A percentile compares a stretch with the other conserved stretches of the same genome.
These are phyloP conservation scores for Cryptococcus sp. DNA, from an alignment of 1,284 basidiomycete species.

Conservation along the genomic window DNA sequence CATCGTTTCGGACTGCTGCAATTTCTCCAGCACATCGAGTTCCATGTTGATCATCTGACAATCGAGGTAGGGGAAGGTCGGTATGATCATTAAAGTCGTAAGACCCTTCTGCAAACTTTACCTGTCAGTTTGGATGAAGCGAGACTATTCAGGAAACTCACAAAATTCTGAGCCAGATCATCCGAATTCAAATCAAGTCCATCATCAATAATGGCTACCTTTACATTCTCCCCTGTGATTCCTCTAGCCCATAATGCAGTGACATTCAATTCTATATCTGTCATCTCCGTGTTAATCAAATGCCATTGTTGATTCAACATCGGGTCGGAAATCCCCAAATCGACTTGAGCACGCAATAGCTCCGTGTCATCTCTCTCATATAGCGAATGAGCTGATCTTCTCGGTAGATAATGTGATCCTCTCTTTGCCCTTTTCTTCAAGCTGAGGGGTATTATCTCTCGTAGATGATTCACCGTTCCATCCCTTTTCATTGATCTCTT, in stretches of 20 bases:
- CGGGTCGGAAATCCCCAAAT: slow-evolving; percentile 75
- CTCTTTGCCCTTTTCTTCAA: background rate
- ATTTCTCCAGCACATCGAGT: slow-evolving; percentile 98
- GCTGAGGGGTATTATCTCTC: background rate
- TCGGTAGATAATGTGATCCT: slow-evolving; percentile 53
- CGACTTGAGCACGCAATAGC: slow-evolving; percentile 44
- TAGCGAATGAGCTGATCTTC: slow-evolving; percentile 21
- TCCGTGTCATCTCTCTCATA: slow-evolving; percentile 52
- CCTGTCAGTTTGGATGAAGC: background rate
- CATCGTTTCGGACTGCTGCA: slow-evolving; percentile 91
- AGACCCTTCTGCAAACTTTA: slow-evolving; percentile 78
- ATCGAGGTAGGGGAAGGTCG: slow-evolving; percentile 76
- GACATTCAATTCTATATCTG: slow-evolving; percentile 53
- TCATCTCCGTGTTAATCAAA: slow-evolving; percentile 47
- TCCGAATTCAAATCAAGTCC: slow-evolving; percentile 86
- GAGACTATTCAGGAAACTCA: slow-evolving; percentile 51
- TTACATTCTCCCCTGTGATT: slow-evolving; percentile 78
- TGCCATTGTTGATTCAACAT: slow-evolving; percentile 91
- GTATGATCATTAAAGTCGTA: slow-evolving; percentile 97
- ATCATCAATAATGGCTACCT: slow-evolving; percentile 90
- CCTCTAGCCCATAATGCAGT: slow-evolving; percentile 62
- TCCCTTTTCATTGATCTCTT: slow-evolving; percentile 23
- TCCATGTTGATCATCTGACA: slow-evolving; percentile 92
- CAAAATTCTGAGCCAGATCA: slow-evolving; percentile 87
- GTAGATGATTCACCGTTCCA: background rate